These are phyloP conservation scores for Fusarium tjaetaba DNA, from an alignment of 2,329 filamentous ascomycete genomes.

Conservation along the genomic window DNA sequence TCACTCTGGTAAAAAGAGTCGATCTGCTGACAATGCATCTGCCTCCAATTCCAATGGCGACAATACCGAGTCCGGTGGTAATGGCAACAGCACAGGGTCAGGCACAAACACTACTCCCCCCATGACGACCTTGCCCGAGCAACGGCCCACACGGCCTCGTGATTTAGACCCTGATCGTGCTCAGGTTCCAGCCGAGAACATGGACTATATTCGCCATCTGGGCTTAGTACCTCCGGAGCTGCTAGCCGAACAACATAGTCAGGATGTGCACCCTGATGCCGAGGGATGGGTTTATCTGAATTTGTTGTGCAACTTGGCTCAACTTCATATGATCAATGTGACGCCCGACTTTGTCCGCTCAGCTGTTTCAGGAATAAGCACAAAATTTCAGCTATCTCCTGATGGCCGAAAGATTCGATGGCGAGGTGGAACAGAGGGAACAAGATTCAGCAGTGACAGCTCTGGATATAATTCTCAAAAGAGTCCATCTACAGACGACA, in stretches of 20 bases:
- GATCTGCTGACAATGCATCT: constrained; percentile 56
- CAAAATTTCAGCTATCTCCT: constrained; percentile 78
- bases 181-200: constrained; percentile 79
- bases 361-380: constrained; percentile 75
- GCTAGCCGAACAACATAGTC: constrained; percentile 51
- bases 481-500: constrained; percentile 62
- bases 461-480: constrained; percentile 59
- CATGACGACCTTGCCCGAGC: constrained; percentile 63
- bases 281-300: constrained; percentile 88
- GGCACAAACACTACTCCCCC: constrained; percentile 54
- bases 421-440: constrained; percentile 75
- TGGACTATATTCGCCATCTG: constrained; percentile 81
- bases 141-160: constrained; percentile 78
- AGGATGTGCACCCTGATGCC: constrained; percentile 67
- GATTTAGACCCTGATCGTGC: constrained; percentile 83
- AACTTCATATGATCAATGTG: constrained; percentile 86
- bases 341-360: constrained; percentile 80
- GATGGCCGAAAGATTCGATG: constrained; percentile 85
- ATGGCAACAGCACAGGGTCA: constrained; percentile 47
- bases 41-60: constrained; percentile 60
- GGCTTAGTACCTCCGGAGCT: constrained; percentile 71
- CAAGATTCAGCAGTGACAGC: constrained; percentile 72
- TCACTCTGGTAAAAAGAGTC: constrained; percentile 51
- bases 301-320: constrained; percentile 81
- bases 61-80: constrained; percentile 55